Base-by-base conservation (phyloP, 768 basidiomycete genomes). In the Podaxis sp. region DNA sequence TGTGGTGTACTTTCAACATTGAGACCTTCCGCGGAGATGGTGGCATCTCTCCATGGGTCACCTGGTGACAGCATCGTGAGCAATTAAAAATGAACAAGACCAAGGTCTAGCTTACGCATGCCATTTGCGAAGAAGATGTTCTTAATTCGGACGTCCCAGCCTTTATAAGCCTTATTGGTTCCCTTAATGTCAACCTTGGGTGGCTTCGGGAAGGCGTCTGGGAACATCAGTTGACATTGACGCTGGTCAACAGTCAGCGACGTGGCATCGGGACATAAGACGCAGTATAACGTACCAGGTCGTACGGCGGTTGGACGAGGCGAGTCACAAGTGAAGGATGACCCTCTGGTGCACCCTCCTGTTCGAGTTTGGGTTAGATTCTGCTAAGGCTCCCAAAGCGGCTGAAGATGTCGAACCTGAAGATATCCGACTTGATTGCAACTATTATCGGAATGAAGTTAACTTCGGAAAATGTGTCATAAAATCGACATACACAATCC, bases 1-100 rank as follows among this genome's bases (percentile, higher is more conserved):
- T 68, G 69, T 0, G 77, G 57, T 2, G 83, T 87, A 67, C 80
- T 87, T 21, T 68, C 42, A 55, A 80, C 73, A 59, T 70, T 62
- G 18, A 78, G 73, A 11, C 75, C 76, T 23, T 81, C 78, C 0
- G 88, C 82, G 3, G 88, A 89, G 4, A 89, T 76, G 0, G 88
- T 90, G 5, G 84, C 81, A 57, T 86, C 84, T 53, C 82, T 79
- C 88, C 88, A 90, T 16, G 89, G 88, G 65, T 90, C 88, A 47
- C 86, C 88, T 89, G 35, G 44, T 36, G 5, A 21, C 6, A 38
- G 5, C 27, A 32, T 40, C n/a, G 18, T 25, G 16, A 58, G 18
- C 55, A 7, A 35, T 2, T 47, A n/a, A 48, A 47, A 57, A 37
- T 44, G 50, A 28, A 23, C 13, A 25, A n/a, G 14, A 4, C 46